Percentiles rank a stretch among this genome's conserved stretches.
These are phyloP conservation scores for Lasiosphaeria hispida DNA, from an alignment of 495 filamentous ascomycete genomes.

Conservation along the genomic window DNA sequence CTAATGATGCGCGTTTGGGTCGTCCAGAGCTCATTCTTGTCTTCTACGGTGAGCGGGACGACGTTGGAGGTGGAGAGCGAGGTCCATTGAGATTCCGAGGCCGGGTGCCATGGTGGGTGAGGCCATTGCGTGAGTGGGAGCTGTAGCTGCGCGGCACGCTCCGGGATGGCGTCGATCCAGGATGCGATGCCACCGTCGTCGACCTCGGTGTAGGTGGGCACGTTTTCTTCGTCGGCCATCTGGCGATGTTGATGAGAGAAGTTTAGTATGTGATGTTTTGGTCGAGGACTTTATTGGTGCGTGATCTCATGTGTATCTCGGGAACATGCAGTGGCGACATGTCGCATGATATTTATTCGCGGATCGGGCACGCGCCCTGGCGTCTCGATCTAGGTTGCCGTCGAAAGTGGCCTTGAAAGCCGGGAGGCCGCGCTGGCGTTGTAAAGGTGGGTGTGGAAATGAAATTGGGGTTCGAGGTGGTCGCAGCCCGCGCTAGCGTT, in stretches of 20 bases:
- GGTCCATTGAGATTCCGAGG: not conserved
- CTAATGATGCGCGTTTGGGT: slow-evolving; percentile 20
- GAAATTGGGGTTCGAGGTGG: too few relatives aligned
- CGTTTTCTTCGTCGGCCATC: not conserved
- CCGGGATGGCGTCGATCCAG: not conserved
- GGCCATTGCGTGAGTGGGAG: slow-evolving; percentile 8
- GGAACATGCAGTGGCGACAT: too few relatives aligned
- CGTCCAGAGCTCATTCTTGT: not conserved
- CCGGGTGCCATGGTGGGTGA: not conserved
- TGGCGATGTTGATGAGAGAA: too few relatives aligned
- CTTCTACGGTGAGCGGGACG: not conserved
- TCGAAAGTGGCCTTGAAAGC: not conserved
- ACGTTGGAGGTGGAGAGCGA: not conserved
- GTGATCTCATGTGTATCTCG: too few relatives aligned
- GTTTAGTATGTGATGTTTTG: too few relatives aligned
- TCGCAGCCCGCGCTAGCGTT: too few relatives aligned
- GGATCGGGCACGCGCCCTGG: too few relatives aligned
- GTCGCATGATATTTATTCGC: too few relatives aligned
- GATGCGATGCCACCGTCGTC: not conserved
- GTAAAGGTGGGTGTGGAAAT: too few relatives aligned
- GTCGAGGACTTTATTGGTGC: too few relatives aligned
- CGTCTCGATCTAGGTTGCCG: not conserved
- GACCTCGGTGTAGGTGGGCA: slow-evolving; percentile 17
- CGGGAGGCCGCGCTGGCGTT: too few relatives aligned
- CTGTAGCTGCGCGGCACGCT: not conserved